Evolutionary conservation across 768 basidiomycete species (phyloP), one percentile per base, ranked within the genome.

Genomic region (Flagelloscypha sp.): DNA sequence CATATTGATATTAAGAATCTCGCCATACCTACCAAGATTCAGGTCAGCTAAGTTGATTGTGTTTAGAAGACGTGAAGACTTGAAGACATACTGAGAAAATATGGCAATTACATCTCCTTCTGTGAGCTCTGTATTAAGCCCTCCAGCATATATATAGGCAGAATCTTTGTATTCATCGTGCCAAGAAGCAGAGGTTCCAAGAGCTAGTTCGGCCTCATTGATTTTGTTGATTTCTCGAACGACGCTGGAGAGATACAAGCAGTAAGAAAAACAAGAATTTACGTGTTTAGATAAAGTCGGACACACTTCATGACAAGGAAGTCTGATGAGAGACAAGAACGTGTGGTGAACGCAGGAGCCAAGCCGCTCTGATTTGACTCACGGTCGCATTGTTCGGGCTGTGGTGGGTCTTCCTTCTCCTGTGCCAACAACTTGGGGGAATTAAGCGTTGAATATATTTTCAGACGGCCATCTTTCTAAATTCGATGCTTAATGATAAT

Each of bases 81-180:
- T 27, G 30, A 21, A 19, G 9, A 68, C 87, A 57, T 50, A 95
- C 92, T 99, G 95, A 12, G 94, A 98, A 62, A 97, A 94, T 40
- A 98, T 90, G 11, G 90, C 79, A 46, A 98, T 84, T 12, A 99
- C 88, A 53, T 99, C 95, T 37, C 95, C 95, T 61, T 99, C 95
- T 3, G 95, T 95, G 31, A 98, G 65, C 46, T 92, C 90, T 48
- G 69, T 76, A 43, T 82, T 70, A 20, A 99, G 70, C 13, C 94
- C 93, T 27, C 95, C 93, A 37, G 88, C 67, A 55, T 90, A 95
- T 47, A 99, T 68, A 59, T 98, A 95, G 11, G 95, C 95, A 30
- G 92, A 95, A 58, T 97, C 93, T 60, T 85, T 93, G 64, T 94
- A 97, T 50, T 97, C 86, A 49, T 97, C 90, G 49, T 98, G 94